Conservation (phyloP, 192 early-diverging fungal species). For the Coemansia umbellata region DNA sequence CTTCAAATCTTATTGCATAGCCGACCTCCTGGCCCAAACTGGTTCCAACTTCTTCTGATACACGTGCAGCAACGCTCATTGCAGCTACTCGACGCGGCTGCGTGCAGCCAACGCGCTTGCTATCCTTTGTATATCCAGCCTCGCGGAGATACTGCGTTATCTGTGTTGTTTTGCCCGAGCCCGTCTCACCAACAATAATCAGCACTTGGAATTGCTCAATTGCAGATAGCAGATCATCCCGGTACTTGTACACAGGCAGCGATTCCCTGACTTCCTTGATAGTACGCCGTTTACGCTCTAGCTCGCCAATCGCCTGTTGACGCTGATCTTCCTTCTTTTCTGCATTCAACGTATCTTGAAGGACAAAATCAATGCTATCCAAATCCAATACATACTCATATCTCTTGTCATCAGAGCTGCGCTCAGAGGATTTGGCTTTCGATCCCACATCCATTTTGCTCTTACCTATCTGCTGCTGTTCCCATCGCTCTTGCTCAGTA, state of each 20-base stretch:
- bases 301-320: slow-evolving; percentile 58
- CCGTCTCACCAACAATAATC: slow-evolving; percentile 97
- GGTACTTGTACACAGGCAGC: slow-evolving; percentile 86
- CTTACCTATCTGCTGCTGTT: slow-evolving; percentile 74
- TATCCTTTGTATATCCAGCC: slow-evolving; percentile 86
- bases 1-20: slow-evolving; percentile 97
- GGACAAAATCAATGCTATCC: slow-evolving; percentile 85
- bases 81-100: slow-evolving; percentile 98
- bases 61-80: slow-evolving; percentile 95
- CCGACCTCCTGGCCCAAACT: slow-evolving; percentile 92
- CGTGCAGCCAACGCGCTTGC: slow-evolving; percentile 91
- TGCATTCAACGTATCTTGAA: slow-evolving; percentile 63
- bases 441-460: slow-evolving; percentile 53
- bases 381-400: slow-evolving; percentile 97
- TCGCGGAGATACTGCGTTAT: slow-evolving; percentile 95
- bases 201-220: slow-evolving; percentile 82
- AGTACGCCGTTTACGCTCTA: slow-evolving; percentile 62
- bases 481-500: slow-evolving; percentile 91
- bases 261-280: slow-evolving; percentile 59
- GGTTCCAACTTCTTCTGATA: slow-evolving; percentile 95
- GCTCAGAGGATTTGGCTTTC: slow-evolving; percentile 34
- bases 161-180: slow-evolving; percentile 98
- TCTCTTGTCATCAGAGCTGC: slow-evolving; percentile 54
- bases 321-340: slow-evolving; percentile 54
- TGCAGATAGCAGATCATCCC: slow-evolving; percentile 77